Base-by-base conservation (phyloP, 2,329 filamentous ascomycete genomes). In the Fusarium albidum region DNA sequence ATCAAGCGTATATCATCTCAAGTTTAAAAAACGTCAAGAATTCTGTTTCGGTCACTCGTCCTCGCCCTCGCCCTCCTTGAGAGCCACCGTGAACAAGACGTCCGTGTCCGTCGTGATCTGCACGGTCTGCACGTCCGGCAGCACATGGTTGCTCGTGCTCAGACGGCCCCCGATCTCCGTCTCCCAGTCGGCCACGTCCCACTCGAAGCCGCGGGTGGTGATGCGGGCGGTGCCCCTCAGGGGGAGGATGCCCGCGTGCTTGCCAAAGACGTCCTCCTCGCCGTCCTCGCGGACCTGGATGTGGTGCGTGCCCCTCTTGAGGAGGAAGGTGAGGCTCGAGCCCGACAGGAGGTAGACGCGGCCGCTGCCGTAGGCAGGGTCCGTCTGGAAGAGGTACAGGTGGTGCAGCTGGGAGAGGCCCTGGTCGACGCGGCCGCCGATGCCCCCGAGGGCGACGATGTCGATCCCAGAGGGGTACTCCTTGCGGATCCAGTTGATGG, bases 341-440 rank as follows among this genome's bases (percentile, higher is more conserved):
- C 89, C 88, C 2, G 91, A 93, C 38, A 97, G 81, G 9, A 99
- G 82, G 74, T 88, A 96, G 59, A 98, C 73, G 21, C 82, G 77
- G 6, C 87, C 86, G 10, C 75, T 64, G 25, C 73, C 70, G 53
- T 83, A 82, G 18, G 68, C 70, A 0, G 79, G 75, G 37, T 82
- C 75, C 10, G 72, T 63, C 67, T 88, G 84, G 70, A 84, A 86
- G 41, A 84, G 73, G 64, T 85, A 93, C 38, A 98, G 80, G 69
- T 97, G 91, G 70, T 96, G 91, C 45, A 99, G 82, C 66, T 96
- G 87, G 51, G 91, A 92, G 40, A 99, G 82, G 2, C 89, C 94
- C 71, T 99, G 95, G 73, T 99, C 95, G 13, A 98, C 90, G 26
- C 95, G 87, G 7, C 95, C 95, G 35, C 91, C 92, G 1, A 98